A percentile compares a stretch with the other conserved stretches of the same genome.
phyloP scores from a whole-genome alignment of 2,329 filamentous ascomycete species.

The Ophiocordyceps camponoti-leonardi region DNA sequence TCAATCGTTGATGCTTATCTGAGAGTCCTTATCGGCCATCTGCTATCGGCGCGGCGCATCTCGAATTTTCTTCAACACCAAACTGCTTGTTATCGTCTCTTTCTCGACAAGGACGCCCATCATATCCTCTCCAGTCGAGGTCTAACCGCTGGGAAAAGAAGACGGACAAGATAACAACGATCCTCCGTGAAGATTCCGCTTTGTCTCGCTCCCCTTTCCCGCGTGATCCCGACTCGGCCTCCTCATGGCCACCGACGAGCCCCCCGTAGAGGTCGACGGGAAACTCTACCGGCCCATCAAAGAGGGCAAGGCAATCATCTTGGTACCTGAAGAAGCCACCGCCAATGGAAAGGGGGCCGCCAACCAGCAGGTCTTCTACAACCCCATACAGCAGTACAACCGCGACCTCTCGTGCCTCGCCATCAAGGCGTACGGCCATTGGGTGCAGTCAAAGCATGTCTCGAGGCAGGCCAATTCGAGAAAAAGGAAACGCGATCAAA shows the following conservation, averaged over 20 bases:
- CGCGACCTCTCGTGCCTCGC: constrained; percentile 85
- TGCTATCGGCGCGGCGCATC: too few species aligned
- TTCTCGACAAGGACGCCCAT: too few species aligned
- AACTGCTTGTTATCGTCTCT: too few species aligned
- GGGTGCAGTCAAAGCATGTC: constrained; percentile 25
- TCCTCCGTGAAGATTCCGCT: too few species aligned
- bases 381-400: constrained; percentile 98
- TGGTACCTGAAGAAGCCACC: constrained; percentile 30
- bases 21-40: too few species aligned
- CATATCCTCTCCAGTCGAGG: too few species aligned
- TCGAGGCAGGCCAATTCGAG: constrained; percentile 22
- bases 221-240: not conserved
- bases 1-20: too few species aligned
- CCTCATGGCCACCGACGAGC: constrained; percentile 6
- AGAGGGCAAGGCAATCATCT: constrained; percentile 40
- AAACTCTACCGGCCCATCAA: constrained; percentile 32
- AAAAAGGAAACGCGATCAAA: constrained; percentile 28
- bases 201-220: too few species aligned
- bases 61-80: too few species aligned
- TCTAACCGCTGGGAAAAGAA: too few species aligned
- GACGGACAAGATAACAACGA: too few species aligned
- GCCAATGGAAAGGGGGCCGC: constrained; percentile 35
- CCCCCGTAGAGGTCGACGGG: constrained; percentile 19
- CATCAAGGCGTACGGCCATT: constrained; percentile 75
- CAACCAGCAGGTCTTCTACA: constrained; percentile 83